Base-by-base conservation (phyloP, 1,284 basidiomycete genomes). In the Ceratobasidium theobromae region DNA sequence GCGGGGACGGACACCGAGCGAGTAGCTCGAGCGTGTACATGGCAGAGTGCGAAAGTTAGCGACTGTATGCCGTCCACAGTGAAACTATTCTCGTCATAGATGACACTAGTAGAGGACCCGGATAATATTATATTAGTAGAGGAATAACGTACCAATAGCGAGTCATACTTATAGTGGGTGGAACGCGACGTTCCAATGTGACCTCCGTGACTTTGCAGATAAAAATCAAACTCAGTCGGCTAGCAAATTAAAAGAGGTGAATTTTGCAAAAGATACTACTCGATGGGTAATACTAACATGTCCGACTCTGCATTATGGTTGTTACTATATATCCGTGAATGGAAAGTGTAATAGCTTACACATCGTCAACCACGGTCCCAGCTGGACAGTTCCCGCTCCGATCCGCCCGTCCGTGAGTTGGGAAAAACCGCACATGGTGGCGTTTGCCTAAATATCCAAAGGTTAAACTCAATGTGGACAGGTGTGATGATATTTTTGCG, bases 21-120 rank as follows among this genome's bases (percentile, higher is more conserved):
- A 0, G 91, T 93, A 12, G 88, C 85, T 1, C 90, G 82, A 0
- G 89, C 88, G 72, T 92, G 93, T 11, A 91, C 86, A 70, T 91
- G 90, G 72, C 88, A 91, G 0, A 93, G 76, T 0, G 87, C 84
- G 70, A 88, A 91, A 0, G 88, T 86, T 1, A 93, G 74, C 1
- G 83, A 80, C 69, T 91, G 88, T 11, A 91, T 79, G 21, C 85
- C 88, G 27, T 69, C 68, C 4, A 54, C 18, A 25, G 33, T 51
- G 30, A 69, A 65, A 4, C 41, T 23, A 49, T 54, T 65, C 16
- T 69, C 68, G 21, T 48, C 33, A 16, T 69, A 53, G 9, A 69
- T 40, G 23, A 9, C 58, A 18, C 23, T 8, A n/a, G n/a, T 21
- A 62, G 21, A 21, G n/a, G 4, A 53, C 16, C 28, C 4, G 4